phyloP scores from a whole-genome alignment of 78 protist species.

The Bodo saltans region DNA sequence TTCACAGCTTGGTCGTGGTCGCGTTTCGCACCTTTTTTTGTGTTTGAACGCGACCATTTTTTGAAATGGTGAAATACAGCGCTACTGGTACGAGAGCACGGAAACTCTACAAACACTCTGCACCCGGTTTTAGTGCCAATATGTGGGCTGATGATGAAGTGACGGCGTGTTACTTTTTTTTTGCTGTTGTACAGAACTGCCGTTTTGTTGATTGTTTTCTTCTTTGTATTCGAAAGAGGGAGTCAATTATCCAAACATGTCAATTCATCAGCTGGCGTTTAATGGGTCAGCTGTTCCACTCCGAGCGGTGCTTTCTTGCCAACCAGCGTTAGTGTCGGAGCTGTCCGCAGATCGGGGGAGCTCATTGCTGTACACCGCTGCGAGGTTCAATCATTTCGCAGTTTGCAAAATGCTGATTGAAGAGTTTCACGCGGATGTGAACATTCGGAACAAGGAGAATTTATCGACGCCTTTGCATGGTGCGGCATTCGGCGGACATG shows the following conservation, averaged over 20 bases:
- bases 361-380: slow-evolving; percentile 18
- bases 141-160: too few species aligned
- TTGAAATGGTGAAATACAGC: too few species aligned
- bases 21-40: too few species aligned
- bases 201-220: background rate
- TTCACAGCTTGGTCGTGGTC: too few species aligned
- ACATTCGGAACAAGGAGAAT: background rate
- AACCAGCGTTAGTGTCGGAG: background rate
- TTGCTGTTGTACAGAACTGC: background rate
- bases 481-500: slow-evolving; percentile 17
- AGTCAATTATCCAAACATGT: background rate
- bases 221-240: background rate
- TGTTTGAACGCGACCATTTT: too few species aligned
- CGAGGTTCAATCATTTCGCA: background rate
- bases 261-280: background rate
- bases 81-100: too few species aligned
- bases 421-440: background rate
- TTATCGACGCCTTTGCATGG: slow-evolving; percentile 25
- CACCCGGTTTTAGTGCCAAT: too few species aligned
- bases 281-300: background rate
- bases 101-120: too few species aligned
- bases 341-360: background rate
- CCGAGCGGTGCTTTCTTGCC: background rate
- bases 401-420: background rate
- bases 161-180: too few species aligned